A percentile compares a stretch with the other conserved stretches of the same genome.
Evolutionary conservation across 169 alveolate genomes (phyloP).

Genomic region (Cryptosporidium tyzzeri): DNA sequence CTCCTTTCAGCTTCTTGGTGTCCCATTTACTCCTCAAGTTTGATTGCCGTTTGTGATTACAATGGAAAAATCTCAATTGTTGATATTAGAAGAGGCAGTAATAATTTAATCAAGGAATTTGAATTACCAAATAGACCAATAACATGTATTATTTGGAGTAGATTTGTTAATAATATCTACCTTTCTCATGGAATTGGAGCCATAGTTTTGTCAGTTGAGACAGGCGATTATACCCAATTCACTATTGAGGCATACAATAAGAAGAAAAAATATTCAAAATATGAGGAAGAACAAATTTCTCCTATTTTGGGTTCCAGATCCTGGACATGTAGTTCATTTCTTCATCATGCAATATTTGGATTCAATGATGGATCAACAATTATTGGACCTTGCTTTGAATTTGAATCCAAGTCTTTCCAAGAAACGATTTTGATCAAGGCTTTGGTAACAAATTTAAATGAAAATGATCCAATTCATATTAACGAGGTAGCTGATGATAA

Average conservation of each 20-base stretch:
- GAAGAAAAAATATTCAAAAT: slow-evolving; percentile 26
- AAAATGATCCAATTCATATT: neutral
- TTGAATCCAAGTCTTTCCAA: slow-evolving; percentile 70
- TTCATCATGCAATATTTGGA: slow-evolving; percentile 65
- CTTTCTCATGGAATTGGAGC: slow-evolving; percentile 75
- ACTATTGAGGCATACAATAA: slow-evolving; percentile 47
- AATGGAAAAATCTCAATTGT: slow-evolving; percentile 60
- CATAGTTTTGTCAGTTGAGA: slow-evolving; percentile 35
- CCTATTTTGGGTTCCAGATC: slow-evolving; percentile 71
- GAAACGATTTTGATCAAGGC: slow-evolving; percentile 54
- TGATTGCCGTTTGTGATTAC: slow-evolving; percentile 17
- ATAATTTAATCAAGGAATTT: slow-evolving; percentile 41
- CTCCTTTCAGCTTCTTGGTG: slow-evolving; percentile 70
- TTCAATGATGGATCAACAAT: slow-evolving; percentile 72
- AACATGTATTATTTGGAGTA: slow-evolving; percentile 52
- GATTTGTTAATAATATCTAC: slow-evolving; percentile 33
- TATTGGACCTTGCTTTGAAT: slow-evolving; percentile 73
- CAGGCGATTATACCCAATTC: slow-evolving; percentile 69
- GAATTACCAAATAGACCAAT: slow-evolving; percentile 67
- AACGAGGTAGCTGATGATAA: neutral
- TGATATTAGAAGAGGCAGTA: slow-evolving; percentile 45
- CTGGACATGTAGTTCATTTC: slow-evolving; percentile 60
- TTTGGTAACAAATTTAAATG: neutral
- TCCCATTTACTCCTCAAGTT: slow-evolving; percentile 30
- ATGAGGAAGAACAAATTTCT: slow-evolving; percentile 10